These are phyloP conservation scores for Sporothrix dimorphospora DNA, from an alignment of 2,329 filamentous ascomycete species.

Conservation along the genomic window DNA sequence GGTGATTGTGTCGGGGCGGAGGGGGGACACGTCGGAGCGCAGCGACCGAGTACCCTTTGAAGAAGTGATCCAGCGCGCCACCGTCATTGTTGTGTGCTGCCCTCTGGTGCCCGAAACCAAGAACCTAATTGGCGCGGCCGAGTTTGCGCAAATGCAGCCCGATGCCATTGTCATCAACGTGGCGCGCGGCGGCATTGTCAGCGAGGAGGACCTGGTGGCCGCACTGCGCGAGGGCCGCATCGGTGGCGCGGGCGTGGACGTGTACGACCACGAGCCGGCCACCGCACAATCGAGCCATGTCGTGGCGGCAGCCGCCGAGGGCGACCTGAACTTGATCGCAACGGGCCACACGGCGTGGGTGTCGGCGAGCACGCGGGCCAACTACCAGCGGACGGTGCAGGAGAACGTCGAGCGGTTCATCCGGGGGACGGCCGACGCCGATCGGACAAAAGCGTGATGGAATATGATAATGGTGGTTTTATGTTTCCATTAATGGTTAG, in stretches of 20 bases:
- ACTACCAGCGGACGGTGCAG: conserved; percentile 32
- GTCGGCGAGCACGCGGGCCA: conserved; percentile 32
- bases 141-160: conserved; percentile 35
- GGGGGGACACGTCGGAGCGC: conserved; percentile 28
- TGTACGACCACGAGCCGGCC: conserved; percentile 43
- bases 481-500: too few relatives aligned
- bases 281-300: conserved; percentile 31
- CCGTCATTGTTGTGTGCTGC: conserved; percentile 41
- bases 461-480: too few relatives aligned
- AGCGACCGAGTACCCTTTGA: conserved; percentile 30
- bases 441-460: conserved; percentile 28
- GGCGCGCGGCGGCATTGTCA: conserved; percentile 41
- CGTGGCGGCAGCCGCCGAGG: conserved; percentile 28
- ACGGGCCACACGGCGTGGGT: conserved; percentile 35
- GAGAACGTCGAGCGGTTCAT: conserved; percentile 34
- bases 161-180: conserved; percentile 43
- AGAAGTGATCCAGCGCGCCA: conserved; percentile 39
- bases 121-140: conserved; percentile 35
- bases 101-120: conserved; percentile 39
- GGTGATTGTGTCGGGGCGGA: conserved; percentile 36
- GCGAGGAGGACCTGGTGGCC: conserved; percentile 42
- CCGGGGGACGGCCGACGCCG: conserved; percentile 5
- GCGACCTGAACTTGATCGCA: conserved; percentile 32
- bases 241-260: conserved; percentile 43
- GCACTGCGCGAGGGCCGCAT: conserved; percentile 41